Base-by-base conservation (phyloP, 305 asterid genomes). In the Lippia alba region DNA sequence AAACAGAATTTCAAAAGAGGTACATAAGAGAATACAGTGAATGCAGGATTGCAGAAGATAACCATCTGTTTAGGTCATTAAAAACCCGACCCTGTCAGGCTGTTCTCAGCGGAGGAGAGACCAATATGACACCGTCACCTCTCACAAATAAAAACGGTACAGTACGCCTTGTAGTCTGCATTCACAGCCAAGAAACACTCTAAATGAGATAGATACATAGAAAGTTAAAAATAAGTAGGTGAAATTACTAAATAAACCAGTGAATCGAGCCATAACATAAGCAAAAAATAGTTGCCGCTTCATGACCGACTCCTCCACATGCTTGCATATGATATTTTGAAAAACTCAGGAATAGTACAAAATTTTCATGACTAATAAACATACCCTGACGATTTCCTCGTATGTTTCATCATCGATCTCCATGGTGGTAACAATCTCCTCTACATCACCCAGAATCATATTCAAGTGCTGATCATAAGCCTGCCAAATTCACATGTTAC, bases 391-490 rank as follows among this genome's bases (percentile, higher is more conserved):
- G 72, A 93, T 93, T 83, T 93, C 97, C 79, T 93, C 98, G 5
- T 93, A 91, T 0, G 98, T 93, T 77, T 93, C 97, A 76, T 93
- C 98, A 80, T 93, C 98, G 61, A 93, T 91, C 84, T 93, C 98
- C 61, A 91, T 85, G 3, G 96, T 91, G 12, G 97, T 93, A 72
- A 91, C 86, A 81, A 85, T 85, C 92, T 93, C 96, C 80, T 93
- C 96, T 1, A 93, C 97, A 78, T 93, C 97, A 17, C 97, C 98
- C 61, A 93, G 91, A 76, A 93, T 93, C 98, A 93, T 93, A 79
- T 93, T 93, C 72, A 93, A 81, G 81, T 93, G 98, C 80, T 93
- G 98, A 82, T 93, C 98, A 87, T 93, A 93, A 56, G 98, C 98
- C 98, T 93, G 92, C 58, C 54, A 74, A 69, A 54, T 48, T 66